These are phyloP conservation scores for Chrysanthemum lavandulifolium DNA, from an alignment of 129 eudicot genomes.

Conservation along the genomic window DNA sequence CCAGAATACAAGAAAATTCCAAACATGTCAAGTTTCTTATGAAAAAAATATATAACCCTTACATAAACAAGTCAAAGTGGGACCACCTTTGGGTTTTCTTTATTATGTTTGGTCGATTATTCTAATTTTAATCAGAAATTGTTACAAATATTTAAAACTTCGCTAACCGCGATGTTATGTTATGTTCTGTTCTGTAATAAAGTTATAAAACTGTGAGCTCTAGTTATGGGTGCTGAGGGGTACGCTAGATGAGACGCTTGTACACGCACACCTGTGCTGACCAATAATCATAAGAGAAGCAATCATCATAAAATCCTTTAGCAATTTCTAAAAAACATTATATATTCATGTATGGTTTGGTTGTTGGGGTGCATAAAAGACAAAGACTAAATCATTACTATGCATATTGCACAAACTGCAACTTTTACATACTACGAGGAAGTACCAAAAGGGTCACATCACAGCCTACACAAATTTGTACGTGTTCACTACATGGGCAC, in stretches of 20 bases:
- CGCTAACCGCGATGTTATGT: too few relatives aligned
- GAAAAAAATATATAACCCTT: neutral
- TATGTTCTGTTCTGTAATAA: too few relatives aligned
- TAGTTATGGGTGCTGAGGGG: neutral
- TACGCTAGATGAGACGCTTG: constrained; percentile 17
- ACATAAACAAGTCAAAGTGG: neutral
- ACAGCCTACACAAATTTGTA: neutral
- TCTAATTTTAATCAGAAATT: neutral
- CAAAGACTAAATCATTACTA: too few relatives aligned
- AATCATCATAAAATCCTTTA: too few relatives aligned
- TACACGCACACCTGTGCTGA: neutral
- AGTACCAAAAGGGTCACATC: neutral
- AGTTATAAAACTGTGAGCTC: neutral
- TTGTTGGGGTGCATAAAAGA: too few relatives aligned
- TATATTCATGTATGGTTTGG: too few relatives aligned
- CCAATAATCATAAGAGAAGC: neutral
- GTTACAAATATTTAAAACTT: neutral
- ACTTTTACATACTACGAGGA: too few relatives aligned
- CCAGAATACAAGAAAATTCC: neutral
- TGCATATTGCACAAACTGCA: too few relatives aligned
- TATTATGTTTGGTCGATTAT: neutral
- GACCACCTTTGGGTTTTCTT: neutral
- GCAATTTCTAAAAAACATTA: too few relatives aligned
- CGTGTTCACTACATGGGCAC: neutral
- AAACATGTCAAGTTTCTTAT: neutral